A percentile compares a stretch with the other conserved stretches of the same genome.
Conservation (phyloP, 2,329 filamentous ascomycete genomes). For the Mycosphaerella sp. region DNA sequence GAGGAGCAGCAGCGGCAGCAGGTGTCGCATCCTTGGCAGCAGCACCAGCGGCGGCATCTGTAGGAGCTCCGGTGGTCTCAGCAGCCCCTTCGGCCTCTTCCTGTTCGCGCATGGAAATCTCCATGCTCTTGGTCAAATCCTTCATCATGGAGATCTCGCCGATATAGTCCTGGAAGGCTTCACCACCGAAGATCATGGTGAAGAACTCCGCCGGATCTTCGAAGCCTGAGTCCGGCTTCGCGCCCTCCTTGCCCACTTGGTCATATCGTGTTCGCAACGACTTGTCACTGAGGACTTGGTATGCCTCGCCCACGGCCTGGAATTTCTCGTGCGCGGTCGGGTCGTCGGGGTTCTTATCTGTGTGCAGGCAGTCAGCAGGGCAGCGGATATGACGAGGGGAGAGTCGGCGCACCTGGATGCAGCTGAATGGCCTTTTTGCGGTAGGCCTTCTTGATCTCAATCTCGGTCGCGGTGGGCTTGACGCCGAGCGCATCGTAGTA, state of each 20-base stretch:
- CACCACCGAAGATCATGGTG: slow-evolving; percentile 94
- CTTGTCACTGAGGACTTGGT: slow-evolving; percentile 77
- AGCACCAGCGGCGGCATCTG: slow-evolving; percentile 38
- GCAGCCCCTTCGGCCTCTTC: slow-evolving; percentile 53
- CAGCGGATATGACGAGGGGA: neutral
- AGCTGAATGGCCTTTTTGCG: slow-evolving; percentile 87
- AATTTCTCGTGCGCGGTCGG: slow-evolving; percentile 91
- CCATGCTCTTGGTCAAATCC: slow-evolving; percentile 96
- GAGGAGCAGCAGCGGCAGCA: slow-evolving; percentile 12
- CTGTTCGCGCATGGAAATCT: slow-evolving; percentile 80
- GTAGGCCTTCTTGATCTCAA: slow-evolving; percentile 97
- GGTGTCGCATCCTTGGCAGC: slow-evolving; percentile 22
- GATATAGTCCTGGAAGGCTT: slow-evolving; percentile 93
- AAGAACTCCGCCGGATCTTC: slow-evolving; percentile 97
- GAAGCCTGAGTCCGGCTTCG: slow-evolving; percentile 85
- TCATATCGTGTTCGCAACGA: slow-evolving; percentile 90
- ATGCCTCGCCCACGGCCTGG: slow-evolving; percentile 70
- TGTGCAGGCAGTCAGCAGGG: neutral
- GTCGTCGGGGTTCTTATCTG: slow-evolving; percentile 97
- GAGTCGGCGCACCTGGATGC: slow-evolving; percentile 55
- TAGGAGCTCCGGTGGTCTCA: slow-evolving; percentile 15
- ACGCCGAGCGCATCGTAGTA: slow-evolving; percentile 83
- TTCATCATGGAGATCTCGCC: slow-evolving; percentile 99
- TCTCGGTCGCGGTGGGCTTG: slow-evolving; percentile 73
- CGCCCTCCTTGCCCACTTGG: slow-evolving; percentile 92